Evolutionary conservation across 2,329 filamentous ascomycete genomes (phyloP).

Genomic region (Cladobotryum protrusum): DNA sequence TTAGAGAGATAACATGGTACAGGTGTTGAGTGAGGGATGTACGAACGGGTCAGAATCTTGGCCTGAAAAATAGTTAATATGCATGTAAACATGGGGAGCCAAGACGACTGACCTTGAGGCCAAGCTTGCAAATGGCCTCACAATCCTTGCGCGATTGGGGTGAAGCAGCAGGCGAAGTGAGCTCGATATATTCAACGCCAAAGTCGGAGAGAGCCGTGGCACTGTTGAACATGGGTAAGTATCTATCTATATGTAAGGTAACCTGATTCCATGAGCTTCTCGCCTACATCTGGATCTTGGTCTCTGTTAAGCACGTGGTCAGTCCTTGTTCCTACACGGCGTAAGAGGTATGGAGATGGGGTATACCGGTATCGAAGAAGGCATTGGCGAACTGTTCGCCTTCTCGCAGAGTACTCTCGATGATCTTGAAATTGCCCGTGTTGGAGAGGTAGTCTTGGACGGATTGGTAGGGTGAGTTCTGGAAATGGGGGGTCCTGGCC

Average conservation of each 20-base stretch:
- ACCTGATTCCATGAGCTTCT: not conserved
- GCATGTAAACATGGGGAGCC: no score
- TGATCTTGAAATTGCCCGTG: slow-evolving; percentile 16
- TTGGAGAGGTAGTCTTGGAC: slow-evolving; percentile 38
- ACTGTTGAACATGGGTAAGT: no score
- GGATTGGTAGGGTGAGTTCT: not conserved
- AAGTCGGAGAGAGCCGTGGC: slow-evolving; percentile 44
- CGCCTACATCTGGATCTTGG: slow-evolving; percentile 21
- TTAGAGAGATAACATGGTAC: not conserved
- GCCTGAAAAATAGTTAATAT: no score
- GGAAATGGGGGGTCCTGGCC: no score
- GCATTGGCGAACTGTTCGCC: slow-evolving; percentile 44
- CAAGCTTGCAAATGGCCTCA: slow-evolving; percentile 88
- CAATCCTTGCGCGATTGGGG: slow-evolving; percentile 82
- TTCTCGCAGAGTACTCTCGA: slow-evolving; percentile 20
- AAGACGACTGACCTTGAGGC: slow-evolving; percentile 68
- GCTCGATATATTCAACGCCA: slow-evolving; percentile 49
- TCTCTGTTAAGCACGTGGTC: slow-evolving; percentile 12
- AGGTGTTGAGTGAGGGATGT: no score
- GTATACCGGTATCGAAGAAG: slow-evolving; percentile 72
- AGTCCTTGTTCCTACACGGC: not conserved
- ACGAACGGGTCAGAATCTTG: slow-evolving; percentile 27
- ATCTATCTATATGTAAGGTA: not conserved
- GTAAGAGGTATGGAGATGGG: not conserved
- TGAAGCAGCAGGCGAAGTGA: slow-evolving; percentile 78